Evolutionary conservation across 1,284 basidiomycete species (phyloP).

Genomic region (Malassezia obtusa): DNA sequence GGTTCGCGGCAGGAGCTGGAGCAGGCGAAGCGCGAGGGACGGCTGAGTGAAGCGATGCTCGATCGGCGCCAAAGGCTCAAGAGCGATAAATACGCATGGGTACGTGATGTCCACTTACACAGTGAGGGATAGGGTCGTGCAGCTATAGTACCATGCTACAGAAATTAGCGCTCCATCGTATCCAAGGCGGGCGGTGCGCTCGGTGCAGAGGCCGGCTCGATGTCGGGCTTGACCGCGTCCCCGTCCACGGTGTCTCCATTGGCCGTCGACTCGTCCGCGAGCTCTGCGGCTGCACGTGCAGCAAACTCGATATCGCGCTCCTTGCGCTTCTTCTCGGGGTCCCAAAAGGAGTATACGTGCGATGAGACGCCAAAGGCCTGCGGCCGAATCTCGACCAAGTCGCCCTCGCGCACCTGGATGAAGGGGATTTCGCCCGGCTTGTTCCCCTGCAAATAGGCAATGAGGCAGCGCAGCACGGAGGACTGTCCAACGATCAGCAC

Average conservation of each 20-base stretch:
- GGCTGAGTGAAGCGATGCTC: constrained; percentile 41
- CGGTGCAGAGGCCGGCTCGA: no score
- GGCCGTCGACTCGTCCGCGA: background rate
- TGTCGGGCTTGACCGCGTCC: no score
- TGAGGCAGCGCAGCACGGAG: constrained; percentile 90
- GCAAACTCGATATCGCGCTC: constrained; percentile 35
- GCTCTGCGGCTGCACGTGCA: constrained; percentile 15
- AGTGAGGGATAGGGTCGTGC: no score
- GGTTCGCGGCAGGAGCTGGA: constrained; percentile 12
- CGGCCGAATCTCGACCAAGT: constrained; percentile 42
- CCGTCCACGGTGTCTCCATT: no score
- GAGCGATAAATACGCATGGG: constrained; percentile 25
- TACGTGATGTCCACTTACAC: background rate
- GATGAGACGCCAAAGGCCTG: constrained; percentile 46
- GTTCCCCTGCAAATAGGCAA: constrained; percentile 62
- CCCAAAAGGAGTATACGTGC: constrained; percentile 39
- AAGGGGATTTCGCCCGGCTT: constrained; percentile 94
- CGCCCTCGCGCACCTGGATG: constrained; percentile 62
- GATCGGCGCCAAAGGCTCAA: constrained; percentile 33
- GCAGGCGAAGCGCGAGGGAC: constrained; percentile 21
- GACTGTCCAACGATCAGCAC: constrained; percentile 61
- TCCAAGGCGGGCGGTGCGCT: no score
- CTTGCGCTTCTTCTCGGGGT: constrained; percentile 31
- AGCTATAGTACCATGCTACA: no score
- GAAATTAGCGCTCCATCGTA: no score